These are phyloP conservation scores for Fusarium nematophilum DNA, from an alignment of 2,329 filamentous ascomycete genomes.

Conservation along the genomic window DNA sequence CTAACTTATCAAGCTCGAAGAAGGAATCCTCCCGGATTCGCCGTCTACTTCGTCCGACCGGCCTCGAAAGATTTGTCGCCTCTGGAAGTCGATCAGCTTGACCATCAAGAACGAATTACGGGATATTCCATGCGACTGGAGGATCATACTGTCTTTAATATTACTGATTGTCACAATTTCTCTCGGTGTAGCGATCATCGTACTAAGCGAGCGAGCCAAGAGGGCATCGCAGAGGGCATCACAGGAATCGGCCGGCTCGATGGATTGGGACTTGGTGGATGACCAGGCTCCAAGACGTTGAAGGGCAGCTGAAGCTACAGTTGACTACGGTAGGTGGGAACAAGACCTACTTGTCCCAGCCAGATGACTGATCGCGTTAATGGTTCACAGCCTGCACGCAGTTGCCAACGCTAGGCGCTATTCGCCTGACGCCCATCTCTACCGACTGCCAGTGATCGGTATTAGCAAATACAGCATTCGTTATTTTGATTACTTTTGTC, in stretches of 20 bases:
- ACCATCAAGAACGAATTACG: background rate
- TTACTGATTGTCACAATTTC: too few species aligned
- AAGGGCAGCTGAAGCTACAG: too few species aligned
- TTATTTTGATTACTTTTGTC: background rate
- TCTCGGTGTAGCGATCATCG: too few species aligned
- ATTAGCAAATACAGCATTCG: background rate
- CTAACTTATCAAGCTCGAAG: background rate
- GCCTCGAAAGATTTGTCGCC: too few species aligned
- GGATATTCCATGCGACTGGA: too few species aligned
- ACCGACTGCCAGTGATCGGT: background rate
- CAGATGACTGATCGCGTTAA: background rate
- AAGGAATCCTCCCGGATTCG: background rate
- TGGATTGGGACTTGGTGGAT: too few species aligned
- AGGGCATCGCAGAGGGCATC: too few species aligned
- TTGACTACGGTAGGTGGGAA: too few species aligned
- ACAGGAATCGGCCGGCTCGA: too few species aligned
- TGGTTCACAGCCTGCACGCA: background rate
- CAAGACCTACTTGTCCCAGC: background rate
- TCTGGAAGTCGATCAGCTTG: background rate
- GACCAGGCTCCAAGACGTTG: too few species aligned
- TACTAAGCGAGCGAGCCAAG: too few species aligned
- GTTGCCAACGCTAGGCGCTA: background rate
- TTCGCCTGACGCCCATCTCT: background rate
- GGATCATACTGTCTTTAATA: too few species aligned
- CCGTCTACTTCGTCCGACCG: background rate